Evolutionary conservation across 768 basidiomycete genomes (phyloP), one percentile per base, ranked within the genome.

Genomic region (Podaxis sp.): DNA sequence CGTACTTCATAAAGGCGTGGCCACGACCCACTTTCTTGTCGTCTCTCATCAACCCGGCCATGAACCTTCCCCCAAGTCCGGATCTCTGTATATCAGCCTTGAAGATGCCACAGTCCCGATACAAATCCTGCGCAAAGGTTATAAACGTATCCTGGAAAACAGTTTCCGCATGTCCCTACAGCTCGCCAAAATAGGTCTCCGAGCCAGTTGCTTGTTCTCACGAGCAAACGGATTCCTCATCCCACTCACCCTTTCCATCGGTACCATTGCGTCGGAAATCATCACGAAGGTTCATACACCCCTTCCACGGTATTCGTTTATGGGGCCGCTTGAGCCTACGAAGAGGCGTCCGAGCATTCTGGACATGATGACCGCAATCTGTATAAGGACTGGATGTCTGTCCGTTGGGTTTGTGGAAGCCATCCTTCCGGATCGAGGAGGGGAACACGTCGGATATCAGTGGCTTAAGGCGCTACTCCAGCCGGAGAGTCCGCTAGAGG

Each of bases 1-100:
- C 19, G 56, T 47, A 57, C 27, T 57, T 4, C 56, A 57, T 41
- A 57, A 29, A 33, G 56, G 56, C 27, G 19, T 22, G 56, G 27
- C 24, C 3, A 46, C 56, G 9, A 36, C 24, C 5, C 56, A 57
- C 15, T 29, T 57, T 27, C 40, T 57, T 27, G 12, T 57, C 17
- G 15, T 47, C 27, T 57, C 56, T 19, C 56, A 57, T 25, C 24
- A 29, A 19, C 38, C 29, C 17, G 4, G 3, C 12, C 12, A 57
- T 13, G 9, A 33, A 33, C 22, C 3, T 25, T 15, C 41, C 40
- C 3, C 13, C 5, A 33, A 11, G 15, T 15, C n/a, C 13, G 25
- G 29, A 11, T 22, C 7, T n/a, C 56, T 41, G 6, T 49, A 57
- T n/a, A 47, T 36, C 56, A 57, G 13, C 46, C 56, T 57, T 25